Conservation (phyloP, 345 rosid species). For the Brassica juncea region DNA sequence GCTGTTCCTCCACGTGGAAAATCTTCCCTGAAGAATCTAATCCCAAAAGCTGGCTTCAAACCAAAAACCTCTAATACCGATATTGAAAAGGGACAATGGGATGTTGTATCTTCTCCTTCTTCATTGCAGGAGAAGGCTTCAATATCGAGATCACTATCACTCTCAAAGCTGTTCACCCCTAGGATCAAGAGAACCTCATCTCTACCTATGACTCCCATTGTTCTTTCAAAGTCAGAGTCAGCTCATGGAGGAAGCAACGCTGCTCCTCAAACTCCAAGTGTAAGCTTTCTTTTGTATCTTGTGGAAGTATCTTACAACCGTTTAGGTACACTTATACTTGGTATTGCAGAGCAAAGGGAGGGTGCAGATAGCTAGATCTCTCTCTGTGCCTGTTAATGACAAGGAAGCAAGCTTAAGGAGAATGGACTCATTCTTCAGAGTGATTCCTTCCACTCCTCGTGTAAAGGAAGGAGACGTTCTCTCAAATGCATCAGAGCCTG, state of each 20-base stretch:
- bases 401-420: constrained; percentile 69
- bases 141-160: constrained; percentile 74
- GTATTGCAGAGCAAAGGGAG: constrained; percentile 61
- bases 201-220: constrained; percentile 62
- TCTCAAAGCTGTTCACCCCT: constrained; percentile 81
- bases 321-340: constrained; percentile 24
- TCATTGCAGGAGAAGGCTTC: constrained; percentile 59
- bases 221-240: constrained; percentile 51
- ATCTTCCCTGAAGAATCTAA: constrained; percentile 63
- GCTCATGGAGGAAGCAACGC: constrained; percentile 45
- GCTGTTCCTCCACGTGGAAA: constrained; percentile 43
- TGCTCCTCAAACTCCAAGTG: constrained; percentile 52
- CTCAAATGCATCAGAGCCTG: constrained; percentile 44
- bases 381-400: constrained; percentile 71
- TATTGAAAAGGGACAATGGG: constrained; percentile 56
- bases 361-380: constrained; percentile 64
- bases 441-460: constrained; percentile 79
- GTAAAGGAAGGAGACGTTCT: constrained; percentile 60
- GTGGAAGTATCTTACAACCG: not conserved
- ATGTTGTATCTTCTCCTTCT: constrained; percentile 39
- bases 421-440: constrained; percentile 89
- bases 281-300: constrained; percentile 42
- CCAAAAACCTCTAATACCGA: constrained; percentile 55
- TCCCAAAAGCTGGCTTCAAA: constrained; percentile 38
- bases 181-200: constrained; percentile 81